phyloP scores from a whole-genome alignment of 129 eudicot genomes.

The Apium graveolens region DNA sequence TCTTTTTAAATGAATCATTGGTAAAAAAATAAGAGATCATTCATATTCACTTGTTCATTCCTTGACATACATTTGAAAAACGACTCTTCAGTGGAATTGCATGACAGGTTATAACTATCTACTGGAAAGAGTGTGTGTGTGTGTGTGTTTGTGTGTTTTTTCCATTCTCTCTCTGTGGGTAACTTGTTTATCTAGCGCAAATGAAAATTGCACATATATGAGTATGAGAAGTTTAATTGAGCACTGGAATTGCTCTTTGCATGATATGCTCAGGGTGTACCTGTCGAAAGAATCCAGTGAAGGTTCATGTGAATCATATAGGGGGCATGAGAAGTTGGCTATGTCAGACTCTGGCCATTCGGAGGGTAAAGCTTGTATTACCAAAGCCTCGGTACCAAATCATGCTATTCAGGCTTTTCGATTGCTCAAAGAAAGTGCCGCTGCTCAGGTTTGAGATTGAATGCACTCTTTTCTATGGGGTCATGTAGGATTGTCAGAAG shows the following conservation, averaged over 20 bases:
- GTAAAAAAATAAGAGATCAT: background rate
- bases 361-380: conserved; percentile 35
- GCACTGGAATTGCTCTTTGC: background rate
- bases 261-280: conserved; percentile 39
- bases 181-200: background rate
- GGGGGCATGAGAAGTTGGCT: background rate
- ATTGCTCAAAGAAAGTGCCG: conserved; percentile 49
- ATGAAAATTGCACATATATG: background rate
- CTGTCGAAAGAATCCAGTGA: conserved; percentile 31
- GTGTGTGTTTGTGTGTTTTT: background rate
- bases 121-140: background rate
- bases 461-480: background rate
- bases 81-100: background rate
- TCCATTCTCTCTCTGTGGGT: background rate
- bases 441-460: conserved; percentile 48
- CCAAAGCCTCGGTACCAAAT: conserved; percentile 30
- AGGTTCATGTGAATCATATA: conserved; percentile 10
- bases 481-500: background rate
- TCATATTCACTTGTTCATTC: background rate
- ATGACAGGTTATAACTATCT: background rate
- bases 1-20: background rate
- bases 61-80: background rate
- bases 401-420: conserved; percentile 58
- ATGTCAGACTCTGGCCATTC: conserved; percentile 16
- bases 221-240: background rate